Base-by-base conservation (phyloP, 2,329 filamentous ascomycete species). In the Colletotrichum destructivum region DNA sequence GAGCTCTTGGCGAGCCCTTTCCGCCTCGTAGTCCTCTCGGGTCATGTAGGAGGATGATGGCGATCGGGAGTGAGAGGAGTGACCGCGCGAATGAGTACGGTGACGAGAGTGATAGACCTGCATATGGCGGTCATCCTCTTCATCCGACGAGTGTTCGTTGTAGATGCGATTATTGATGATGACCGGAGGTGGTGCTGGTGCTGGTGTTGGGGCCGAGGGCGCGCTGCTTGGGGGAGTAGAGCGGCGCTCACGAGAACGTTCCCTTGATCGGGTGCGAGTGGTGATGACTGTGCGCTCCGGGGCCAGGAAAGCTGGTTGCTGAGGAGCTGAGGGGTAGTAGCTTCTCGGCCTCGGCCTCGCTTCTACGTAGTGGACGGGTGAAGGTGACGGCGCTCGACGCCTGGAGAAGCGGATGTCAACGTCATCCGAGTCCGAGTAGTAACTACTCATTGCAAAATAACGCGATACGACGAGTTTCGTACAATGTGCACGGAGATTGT, bases 111-210 rank as follows among this genome's bases (percentile, higher is more conserved):
- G 75, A 60, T 75, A 72, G 62, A 81, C 63, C 68, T 80, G 79
- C 66, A 79, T 77, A 67, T 75, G 81, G 59, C 76, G 78, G 51
- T 78, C 76, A 44, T 80, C 79, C 38, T 83, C 80, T 2, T 82
- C 82, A 46, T 87, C 86, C 6, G 83, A 86, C 23, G 85, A 86
- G 62, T 84, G 75, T 26, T 86, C 83, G 71, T 87, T 86, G 75
- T 87, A 86, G 69, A 88, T 86, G 68, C 83, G 83, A 78, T 89
- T 90, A 76, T 89, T 88, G 77, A 90, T 90, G 63, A 90, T 86
- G 59, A 90, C 83, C 1, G 88, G 87, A 6, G 78, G 74, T 18
- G 81, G 79, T 21, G 77, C 79, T 12, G 78, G 78, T 8, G 80
- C 76, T 44, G 75, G 77, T 38, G 77, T 76, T 61, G 73, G 77